Evolutionary conservation across 345 rosid species (phyloP), one percentile per base, ranked within the genome.

Genomic region (Ricinus communis): DNA sequence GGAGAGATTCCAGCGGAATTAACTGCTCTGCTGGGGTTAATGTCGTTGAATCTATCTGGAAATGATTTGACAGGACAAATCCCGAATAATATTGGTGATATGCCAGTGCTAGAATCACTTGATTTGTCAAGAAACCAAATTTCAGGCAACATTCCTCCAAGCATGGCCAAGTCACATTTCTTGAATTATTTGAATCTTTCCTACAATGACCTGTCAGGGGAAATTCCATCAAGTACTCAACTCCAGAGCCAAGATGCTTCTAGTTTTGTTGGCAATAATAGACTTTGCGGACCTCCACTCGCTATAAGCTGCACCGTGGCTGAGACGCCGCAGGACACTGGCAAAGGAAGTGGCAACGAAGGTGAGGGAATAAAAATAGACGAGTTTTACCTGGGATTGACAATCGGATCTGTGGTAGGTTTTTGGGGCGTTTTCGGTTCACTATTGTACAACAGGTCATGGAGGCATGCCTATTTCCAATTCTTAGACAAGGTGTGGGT

Each of bases 391-490:
- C 47, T 73, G 16, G 51, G 76, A 55, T 41, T 66, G 5, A 43
- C 30, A 14, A 27, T 30, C 5, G 71, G 71, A 31, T 66, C 66
- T 66, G 58, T 73, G 38, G 71, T 58, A 8, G 51, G 76, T 18
- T 65, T 57, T 5, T 46, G 71, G 71, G 46, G 36, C 1, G 6
- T 65, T 41, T 31, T 21, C 4, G 58, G 56, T 24, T 45, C 71
- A 4, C 47, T 57, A 36, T 18, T 57, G n/a, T 31, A 13, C 25
- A 30, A 9, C 38, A 13, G 30, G n/a, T n/a, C 27, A 28, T 72
- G 76, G 76, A 73, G 66, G 54, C 9, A 13, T 6, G 12, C 30
- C 7, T 47, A 54, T 49, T 73, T 46, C 14, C 28, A n/a, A 4
- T 33, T 65, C 33, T 58, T 73, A n/a, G 46, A 66, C 47, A 47